These are phyloP conservation scores for Argentina anserina DNA, from an alignment of 306 rosid species.

Conservation along the genomic window DNA sequence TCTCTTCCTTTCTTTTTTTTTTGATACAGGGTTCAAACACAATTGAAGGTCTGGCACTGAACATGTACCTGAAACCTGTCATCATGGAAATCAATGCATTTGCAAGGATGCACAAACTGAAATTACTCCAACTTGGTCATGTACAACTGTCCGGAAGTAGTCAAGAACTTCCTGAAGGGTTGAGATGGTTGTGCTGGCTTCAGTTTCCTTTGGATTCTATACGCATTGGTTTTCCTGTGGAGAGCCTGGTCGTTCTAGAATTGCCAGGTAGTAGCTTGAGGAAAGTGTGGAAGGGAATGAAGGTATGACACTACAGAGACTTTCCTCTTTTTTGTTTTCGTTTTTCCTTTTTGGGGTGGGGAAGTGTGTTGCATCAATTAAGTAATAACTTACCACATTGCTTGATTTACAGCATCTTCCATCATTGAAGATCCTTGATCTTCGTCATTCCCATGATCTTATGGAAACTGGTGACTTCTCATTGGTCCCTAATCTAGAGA, in stretches of 20 bases:
- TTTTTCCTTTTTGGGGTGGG: no score
- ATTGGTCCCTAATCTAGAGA: conserved; percentile 2
- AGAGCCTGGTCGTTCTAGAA: background rate
- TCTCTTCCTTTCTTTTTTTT: no score
- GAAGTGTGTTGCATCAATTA: no score
- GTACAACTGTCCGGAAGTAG: background rate
- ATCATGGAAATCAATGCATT: background rate
- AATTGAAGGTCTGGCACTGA: background rate
- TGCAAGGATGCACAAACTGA: background rate
- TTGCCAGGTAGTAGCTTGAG: background rate
- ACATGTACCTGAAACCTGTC: background rate
- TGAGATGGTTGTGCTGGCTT: conserved; percentile 6
- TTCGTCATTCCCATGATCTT: conserved; percentile 5
- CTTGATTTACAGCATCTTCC: background rate
- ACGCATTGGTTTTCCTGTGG: background rate
- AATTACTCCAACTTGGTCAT: background rate
- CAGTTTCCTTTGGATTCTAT: background rate
- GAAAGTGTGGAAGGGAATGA: background rate
- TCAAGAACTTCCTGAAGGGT: background rate
- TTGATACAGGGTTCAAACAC: background rate
- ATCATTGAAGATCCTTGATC: conserved; percentile 11
- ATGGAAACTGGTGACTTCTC: conserved; percentile 1
- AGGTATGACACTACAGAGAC: background rate
- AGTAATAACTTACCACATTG: no score
- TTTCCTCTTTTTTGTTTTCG: background rate